A percentile compares a stretch with the other conserved stretches of the same genome.
These are phyloP conservation scores for Penicillium crustosum DNA, from an alignment of 2,329 filamentous ascomycete species.

Conservation along the genomic window DNA sequence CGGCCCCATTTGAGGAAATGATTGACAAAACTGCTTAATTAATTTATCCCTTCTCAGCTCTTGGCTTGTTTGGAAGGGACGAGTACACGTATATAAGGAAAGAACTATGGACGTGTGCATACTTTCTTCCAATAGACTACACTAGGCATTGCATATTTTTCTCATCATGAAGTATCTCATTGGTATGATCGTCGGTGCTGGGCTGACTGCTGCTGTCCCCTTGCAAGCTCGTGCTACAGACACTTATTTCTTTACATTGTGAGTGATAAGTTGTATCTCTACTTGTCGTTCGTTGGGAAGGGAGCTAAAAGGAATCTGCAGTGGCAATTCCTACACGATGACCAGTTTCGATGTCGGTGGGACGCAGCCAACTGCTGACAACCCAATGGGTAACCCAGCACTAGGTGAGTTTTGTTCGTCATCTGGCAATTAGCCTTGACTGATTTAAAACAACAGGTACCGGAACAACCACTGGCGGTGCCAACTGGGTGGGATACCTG, in stretches of 20 bases:
- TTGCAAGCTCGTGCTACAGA: conserved; percentile 9
- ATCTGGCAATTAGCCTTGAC: neutral
- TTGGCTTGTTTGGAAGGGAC: neutral
- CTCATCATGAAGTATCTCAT: conserved; percentile 15
- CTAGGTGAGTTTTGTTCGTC: conserved; percentile 21
- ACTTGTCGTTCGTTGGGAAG: too few relatives aligned
- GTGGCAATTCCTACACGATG: conserved; percentile 61
- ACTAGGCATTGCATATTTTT: neutral
- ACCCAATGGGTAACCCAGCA: conserved; percentile 62
- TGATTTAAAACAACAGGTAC: conserved; percentile 39
- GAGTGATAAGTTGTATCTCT: conserved; percentile 2
- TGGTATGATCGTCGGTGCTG: conserved; percentile 11
- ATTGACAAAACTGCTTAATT: neutral
- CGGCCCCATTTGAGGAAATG: neutral
- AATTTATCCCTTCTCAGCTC: neutral
- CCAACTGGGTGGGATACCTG: conserved; percentile 55
- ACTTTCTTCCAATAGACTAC: neutral
- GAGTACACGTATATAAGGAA: neutral
- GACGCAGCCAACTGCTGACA: conserved; percentile 52
- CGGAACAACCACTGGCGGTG: conserved; percentile 51
- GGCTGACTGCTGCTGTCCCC: conserved; percentile 22
- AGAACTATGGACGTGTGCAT: neutral
- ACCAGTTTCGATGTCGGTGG: conserved; percentile 58
- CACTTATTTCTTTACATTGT: conserved; percentile 48
- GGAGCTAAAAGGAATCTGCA: conserved; percentile 21